Conservation (phyloP, 768 basidiomycete species). For the Pleurotus salmoneostramineus region DNA sequence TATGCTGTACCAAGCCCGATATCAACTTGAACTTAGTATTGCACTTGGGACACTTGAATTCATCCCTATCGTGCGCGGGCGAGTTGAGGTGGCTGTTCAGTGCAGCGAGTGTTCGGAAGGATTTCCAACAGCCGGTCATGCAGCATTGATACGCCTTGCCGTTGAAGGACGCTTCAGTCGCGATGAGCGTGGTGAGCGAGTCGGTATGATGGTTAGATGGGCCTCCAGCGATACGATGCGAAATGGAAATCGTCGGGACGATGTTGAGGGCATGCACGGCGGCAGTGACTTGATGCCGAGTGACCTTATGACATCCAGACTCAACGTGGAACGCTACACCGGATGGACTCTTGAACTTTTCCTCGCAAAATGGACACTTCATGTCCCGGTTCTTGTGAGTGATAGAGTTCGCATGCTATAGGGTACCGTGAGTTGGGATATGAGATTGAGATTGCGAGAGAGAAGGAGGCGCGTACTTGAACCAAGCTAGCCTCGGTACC, state of each 20-base stretch:
- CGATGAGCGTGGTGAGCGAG: constrained; percentile 20
- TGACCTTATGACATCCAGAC: constrained; percentile 31
- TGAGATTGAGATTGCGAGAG: neutral
- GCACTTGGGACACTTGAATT: constrained; percentile 43
- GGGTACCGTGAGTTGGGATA: neutral
- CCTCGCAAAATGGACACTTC: constrained; percentile 28
- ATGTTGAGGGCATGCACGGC: constrained; percentile 27
- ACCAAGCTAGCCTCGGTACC: constrained; percentile 12
- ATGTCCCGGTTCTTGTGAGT: constrained; percentile 20
- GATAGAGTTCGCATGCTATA: constrained; percentile 22
- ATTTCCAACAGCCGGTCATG: constrained; percentile 24
- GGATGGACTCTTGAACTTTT: constrained; percentile 29
- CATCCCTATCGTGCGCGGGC: constrained; percentile 30
- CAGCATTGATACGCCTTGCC: constrained; percentile 36
- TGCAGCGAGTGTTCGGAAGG: constrained; percentile 22
- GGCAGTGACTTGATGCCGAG: constrained; percentile 31
- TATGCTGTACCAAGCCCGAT: constrained; percentile 39
- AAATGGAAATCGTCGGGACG: constrained; percentile 30
- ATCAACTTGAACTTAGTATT: constrained; percentile 27
- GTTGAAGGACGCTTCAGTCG: constrained; percentile 33
- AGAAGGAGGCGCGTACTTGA: constrained; percentile 12
- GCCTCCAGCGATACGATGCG: constrained; percentile 21
- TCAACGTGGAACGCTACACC: constrained; percentile 36
- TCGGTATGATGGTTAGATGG: neutral
- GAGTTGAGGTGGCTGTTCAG: constrained; percentile 35